Evolutionary conservation across 352 stramenopile species (phyloP).

Genomic region (Pythium chondricola): DNA sequence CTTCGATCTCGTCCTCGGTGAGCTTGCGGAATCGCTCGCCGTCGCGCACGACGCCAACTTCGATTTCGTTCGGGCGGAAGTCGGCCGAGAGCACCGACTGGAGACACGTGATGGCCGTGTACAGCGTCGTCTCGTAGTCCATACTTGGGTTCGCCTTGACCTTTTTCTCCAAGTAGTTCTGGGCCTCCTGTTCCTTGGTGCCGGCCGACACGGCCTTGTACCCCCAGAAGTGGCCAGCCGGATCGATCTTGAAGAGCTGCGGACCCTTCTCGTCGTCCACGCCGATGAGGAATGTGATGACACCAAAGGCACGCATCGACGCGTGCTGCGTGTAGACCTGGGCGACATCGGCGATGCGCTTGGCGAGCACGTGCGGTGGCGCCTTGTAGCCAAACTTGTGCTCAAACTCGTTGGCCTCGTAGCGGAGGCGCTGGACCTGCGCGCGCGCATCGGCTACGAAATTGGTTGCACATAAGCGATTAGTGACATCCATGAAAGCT

Average conservation of each 20-base stretch:
- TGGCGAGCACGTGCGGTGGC: constrained; percentile 92
- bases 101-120: constrained; percentile 96
- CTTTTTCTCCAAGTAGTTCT: constrained; percentile 99
- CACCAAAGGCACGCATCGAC: constrained; percentile 93
- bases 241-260: constrained; percentile 98
- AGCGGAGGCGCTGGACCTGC: constrained; percentile 93
- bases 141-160: constrained; percentile 88
- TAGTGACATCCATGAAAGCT: no score
- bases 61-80: constrained; percentile 97
- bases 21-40: constrained; percentile 89
- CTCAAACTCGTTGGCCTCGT: constrained; percentile 97
- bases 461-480: no score
- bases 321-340: constrained; percentile 95
- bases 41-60: constrained; percentile 68
- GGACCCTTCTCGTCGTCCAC: constrained; percentile 98
- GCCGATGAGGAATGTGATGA: constrained; percentile 94
- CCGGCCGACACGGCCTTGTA: constrained; percentile 92
- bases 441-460: constrained; percentile 82
- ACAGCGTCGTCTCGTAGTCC: constrained; percentile 91
- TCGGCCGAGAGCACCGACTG: constrained; percentile 96
- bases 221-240: constrained; percentile 96
- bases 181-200: constrained; percentile 97
- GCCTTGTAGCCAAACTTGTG: constrained; percentile 96
- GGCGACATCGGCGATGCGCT: constrained; percentile 96
- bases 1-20: constrained; percentile 96